These are phyloP conservation scores for Entomortierella lignicola DNA, from an alignment of 192 early-diverging fungal species.

Conservation along the genomic window DNA sequence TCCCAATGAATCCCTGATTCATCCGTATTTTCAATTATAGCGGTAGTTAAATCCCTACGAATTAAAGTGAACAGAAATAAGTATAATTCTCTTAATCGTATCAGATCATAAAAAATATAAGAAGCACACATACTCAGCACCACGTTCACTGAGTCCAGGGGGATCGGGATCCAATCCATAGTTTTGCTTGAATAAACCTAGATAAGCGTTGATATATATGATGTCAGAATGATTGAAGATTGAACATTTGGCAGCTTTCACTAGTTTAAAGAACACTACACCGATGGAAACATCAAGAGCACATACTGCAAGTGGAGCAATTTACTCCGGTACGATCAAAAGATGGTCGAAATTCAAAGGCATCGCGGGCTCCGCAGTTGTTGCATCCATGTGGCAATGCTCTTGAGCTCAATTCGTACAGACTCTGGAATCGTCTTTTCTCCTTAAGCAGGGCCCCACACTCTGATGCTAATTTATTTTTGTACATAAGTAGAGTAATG, in stretches of 20 bases:
- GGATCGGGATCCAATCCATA: slow-evolving; percentile 7
- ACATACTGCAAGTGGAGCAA: slow-evolving; percentile 24
- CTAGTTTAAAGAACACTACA: background rate
- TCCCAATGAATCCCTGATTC: slow-evolving; percentile 26
- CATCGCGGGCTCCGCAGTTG: slow-evolving; percentile 24
- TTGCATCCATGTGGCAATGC: slow-evolving; percentile 20
- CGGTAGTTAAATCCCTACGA: background rate
- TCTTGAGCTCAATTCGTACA: slow-evolving; percentile 24
- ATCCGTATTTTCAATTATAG: slow-evolving; percentile 4
- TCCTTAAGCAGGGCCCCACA: slow-evolving; percentile 19
- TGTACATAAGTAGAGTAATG: too few species aligned
- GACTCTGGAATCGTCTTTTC: slow-evolving; percentile 35
- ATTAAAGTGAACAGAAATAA: background rate
- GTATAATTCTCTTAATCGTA: too few species aligned
- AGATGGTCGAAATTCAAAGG: slow-evolving; percentile 5
- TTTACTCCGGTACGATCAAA: slow-evolving; percentile 10
- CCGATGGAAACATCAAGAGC: too few species aligned
- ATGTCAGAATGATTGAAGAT: background rate
- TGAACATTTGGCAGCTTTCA: too few species aligned
- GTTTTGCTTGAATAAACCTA: slow-evolving; percentile 8
- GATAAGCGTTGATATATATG: background rate
- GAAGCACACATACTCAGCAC: background rate
- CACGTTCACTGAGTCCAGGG: background rate
- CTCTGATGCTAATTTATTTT: slow-evolving; percentile 17
- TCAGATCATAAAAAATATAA: too few species aligned